Conservation (phyloP, 495 filamentous ascomycete genomes). For the Choiromyces venosus region DNA sequence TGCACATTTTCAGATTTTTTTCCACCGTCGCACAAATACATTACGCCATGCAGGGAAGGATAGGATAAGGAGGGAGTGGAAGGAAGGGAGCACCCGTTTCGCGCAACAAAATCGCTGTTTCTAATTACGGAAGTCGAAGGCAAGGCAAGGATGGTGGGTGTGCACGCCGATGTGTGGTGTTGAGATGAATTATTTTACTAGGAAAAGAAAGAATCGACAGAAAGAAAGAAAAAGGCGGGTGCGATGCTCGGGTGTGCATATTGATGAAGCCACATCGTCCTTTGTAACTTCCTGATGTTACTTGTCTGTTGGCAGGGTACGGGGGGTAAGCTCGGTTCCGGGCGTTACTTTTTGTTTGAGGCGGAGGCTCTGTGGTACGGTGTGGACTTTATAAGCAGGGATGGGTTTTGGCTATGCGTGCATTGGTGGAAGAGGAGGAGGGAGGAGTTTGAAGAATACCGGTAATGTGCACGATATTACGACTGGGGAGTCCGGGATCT, state of each 20-base stretch:
- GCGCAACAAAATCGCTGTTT: slow-evolving; percentile 2
- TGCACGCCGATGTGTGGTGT: not conserved
- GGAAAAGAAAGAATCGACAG: not conserved
- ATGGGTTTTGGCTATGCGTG: not conserved
- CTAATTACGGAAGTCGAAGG: not conserved
- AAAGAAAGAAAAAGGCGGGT: not conserved
- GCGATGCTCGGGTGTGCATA: not conserved
- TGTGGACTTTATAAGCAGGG: not conserved
- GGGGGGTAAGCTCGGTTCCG: not conserved
- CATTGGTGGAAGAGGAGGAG: no score
- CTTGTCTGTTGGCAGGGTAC: not conserved
- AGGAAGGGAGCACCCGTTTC: not conserved
- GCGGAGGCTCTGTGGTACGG: not conserved
- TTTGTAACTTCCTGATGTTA: not conserved
- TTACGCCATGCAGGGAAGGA: slow-evolving; percentile 1
- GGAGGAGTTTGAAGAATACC: not conserved
- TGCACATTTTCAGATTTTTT: not conserved
- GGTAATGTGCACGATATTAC: not conserved
- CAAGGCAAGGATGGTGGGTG: not conserved
- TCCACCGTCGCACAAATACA: slow-evolving; percentile 1
- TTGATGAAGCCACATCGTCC: not conserved
- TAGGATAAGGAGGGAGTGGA: not conserved
- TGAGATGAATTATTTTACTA: no score
- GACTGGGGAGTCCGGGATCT: not conserved
- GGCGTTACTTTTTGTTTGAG: not conserved